Percentiles rank a stretch among this genome's conserved stretches.
Conservation (phyloP, 345 rosid species). For the Bruguiera parviflora region DNA sequence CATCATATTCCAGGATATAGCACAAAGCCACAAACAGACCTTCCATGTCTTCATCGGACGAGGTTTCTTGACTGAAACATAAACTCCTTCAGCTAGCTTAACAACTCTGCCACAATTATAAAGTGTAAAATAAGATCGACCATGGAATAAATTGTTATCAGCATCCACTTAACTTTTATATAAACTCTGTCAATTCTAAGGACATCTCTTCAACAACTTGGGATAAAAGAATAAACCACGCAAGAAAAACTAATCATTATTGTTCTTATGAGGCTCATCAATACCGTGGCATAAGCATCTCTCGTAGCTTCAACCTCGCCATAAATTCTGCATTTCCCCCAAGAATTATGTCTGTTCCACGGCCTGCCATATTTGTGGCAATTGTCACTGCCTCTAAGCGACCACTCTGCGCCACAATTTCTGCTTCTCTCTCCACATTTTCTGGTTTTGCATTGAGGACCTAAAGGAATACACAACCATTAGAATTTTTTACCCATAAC, state of each 20-base stretch:
- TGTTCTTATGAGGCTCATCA: slow-evolving; percentile 2
- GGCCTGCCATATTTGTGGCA: slow-evolving; percentile 99
- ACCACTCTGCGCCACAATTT: slow-evolving; percentile 98
- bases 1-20: background rate
- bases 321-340: slow-evolving; percentile 98
- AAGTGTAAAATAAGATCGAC: slow-evolving; percentile 6
- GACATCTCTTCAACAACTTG: too few species aligned
- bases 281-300: slow-evolving; percentile 97
- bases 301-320: slow-evolving; percentile 97
- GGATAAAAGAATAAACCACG: too few species aligned
- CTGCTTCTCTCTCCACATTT: slow-evolving; percentile 99
- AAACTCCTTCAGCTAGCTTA: slow-evolving; percentile 68
- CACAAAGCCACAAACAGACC: slow-evolving; percentile 39
- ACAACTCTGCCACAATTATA: slow-evolving; percentile 58
- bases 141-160: background rate
- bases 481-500: slow-evolving; percentile 8
- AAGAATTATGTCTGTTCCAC: slow-evolving; percentile 96
- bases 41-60: slow-evolving; percentile 88
- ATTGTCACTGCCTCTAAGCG: slow-evolving; percentile 96
- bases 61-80: slow-evolving; percentile 80
- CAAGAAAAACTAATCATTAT: background rate
- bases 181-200: background rate
- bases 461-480: slow-evolving; percentile 37
- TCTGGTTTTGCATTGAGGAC: slow-evolving; percentile 99
- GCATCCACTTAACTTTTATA: background rate